A percentile compares a stretch with the other conserved stretches of the same genome.
Conservation (phyloP, 2,329 filamentous ascomycete species). For the Beauveria caledonica region DNA sequence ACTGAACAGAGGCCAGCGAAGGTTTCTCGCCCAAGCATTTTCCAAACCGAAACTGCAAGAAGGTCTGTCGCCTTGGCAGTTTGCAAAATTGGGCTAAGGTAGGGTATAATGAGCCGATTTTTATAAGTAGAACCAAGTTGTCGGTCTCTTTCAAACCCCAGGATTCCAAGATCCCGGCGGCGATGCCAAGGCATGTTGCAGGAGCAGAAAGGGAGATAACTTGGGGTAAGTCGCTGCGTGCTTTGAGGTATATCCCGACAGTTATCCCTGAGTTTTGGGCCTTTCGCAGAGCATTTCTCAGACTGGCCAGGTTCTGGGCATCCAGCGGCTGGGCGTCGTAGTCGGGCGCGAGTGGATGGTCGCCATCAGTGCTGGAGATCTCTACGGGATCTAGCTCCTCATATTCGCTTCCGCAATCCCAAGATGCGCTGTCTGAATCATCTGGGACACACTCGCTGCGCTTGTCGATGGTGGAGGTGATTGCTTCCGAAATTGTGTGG, state of each 20-base stretch:
- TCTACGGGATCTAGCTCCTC: conserved; percentile 26
- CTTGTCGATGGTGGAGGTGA: conserved; percentile 24
- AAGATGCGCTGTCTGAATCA: neutral
- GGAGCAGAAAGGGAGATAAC: conserved; percentile 61
- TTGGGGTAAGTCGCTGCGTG: conserved; percentile 32
- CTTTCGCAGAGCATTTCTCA: conserved; percentile 32
- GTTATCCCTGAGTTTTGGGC: conserved; percentile 61
- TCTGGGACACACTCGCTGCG: conserved; percentile 26
- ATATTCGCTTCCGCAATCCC: conserved; percentile 17
- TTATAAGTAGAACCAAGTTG: conserved; percentile 67
- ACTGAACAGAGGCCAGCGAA: conserved; percentile 42
- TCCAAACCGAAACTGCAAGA: conserved; percentile 54
- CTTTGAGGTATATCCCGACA: conserved; percentile 49
- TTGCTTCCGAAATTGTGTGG: conserved; percentile 17
- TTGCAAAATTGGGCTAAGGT: conserved; percentile 45
- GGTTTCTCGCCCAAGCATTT: conserved; percentile 69
- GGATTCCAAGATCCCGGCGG: conserved; percentile 64
- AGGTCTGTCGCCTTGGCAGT: conserved; percentile 28
- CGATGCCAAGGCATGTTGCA: conserved; percentile 61
- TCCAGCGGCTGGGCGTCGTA: conserved; percentile 19
- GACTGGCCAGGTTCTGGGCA: conserved; percentile 35
- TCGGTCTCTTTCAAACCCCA: conserved; percentile 63
- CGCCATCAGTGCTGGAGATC: conserved; percentile 25
- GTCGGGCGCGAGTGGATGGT: conserved; percentile 15
- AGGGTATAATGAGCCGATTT: conserved; percentile 54